Evolutionary conservation across 139 green algal genomes (phyloP), one percentile per base, ranked within the genome.

Genomic region (Astrephomene gubernaculifera): DNA sequence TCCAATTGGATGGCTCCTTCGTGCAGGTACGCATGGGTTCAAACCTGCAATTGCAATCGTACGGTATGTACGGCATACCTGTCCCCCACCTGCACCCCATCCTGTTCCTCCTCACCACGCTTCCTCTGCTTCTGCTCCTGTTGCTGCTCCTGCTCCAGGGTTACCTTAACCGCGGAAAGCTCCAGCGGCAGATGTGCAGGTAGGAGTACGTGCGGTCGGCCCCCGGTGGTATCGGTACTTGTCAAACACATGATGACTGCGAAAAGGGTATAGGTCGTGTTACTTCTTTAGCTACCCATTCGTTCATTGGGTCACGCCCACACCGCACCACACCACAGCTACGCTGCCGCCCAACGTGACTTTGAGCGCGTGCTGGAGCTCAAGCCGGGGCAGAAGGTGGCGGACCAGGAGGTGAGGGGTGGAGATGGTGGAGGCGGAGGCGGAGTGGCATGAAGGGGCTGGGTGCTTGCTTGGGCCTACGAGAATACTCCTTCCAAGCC

Each of bases 281-380:
- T 27, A 24, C 10, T 71, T 43, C 31, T 63, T 33, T 57, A 57
- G 49, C 49, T 17, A 57, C 49, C 14, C 12, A 12, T 17, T 12
- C 49, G 12, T 25, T 57, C 49, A 57, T 17, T 57, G n/a, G n/a
- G n/a, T n/a, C n/a, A n/a, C n/a, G n/a, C n/a, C n/a, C n/a, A n/a
- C n/a, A n/a, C n/a, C n/a, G n/a, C 8, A 44, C 17, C 0, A 2
- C 25, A 29, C 25, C 41, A 57, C 90, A 93, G 85, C 49, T 61
- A 89, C 1, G 68, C 43, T 1, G 79, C 70, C 21, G 92, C 92
- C 0, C 70, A 92, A 38, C 52, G 68, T 33, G 92, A 95, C 71
- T 94, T 94, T 60, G 64, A 86, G n/a, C n/a, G 12, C 10, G 86
- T 95, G 25, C 81, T 94, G 29, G 63, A 85, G 64, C 69, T 93